Evolutionary conservation across 78 protist species (phyloP).

Genomic region (Diacronema lutheri): DNA sequence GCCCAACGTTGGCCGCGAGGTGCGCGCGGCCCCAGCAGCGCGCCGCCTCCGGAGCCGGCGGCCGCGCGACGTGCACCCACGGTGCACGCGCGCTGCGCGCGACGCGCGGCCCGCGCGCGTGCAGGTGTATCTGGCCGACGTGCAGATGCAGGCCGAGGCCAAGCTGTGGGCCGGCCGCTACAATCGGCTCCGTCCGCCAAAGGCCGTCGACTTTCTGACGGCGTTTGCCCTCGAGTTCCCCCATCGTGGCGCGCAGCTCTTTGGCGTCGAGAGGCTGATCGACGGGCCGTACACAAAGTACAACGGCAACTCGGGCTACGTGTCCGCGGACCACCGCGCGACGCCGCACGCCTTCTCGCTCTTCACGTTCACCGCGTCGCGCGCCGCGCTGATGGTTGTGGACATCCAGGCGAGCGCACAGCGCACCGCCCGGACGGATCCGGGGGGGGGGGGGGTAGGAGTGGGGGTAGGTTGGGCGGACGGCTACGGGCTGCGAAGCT

Average conservation of each 20-base stretch:
- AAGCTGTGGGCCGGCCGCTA: not conserved
- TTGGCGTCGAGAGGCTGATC: not conserved
- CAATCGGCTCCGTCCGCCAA: not conserved
- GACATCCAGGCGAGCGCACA: too few species aligned
- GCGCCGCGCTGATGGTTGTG: conserved; percentile 55
- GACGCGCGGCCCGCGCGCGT: too few species aligned
- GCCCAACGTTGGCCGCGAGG: too few species aligned
- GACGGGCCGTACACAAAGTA: not conserved
- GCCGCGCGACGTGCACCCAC: too few species aligned
- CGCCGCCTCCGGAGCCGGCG: too few species aligned
- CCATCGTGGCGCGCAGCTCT: not conserved
- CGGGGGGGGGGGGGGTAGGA: too few species aligned
- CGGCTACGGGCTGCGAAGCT: too few species aligned
- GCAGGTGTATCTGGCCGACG: not conserved
- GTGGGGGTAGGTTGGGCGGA: too few species aligned
- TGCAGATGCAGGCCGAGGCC: not conserved
- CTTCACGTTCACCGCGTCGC: conserved; percentile 73
- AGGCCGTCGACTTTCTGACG: conserved; percentile 1
- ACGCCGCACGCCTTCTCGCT: conserved; percentile 88
- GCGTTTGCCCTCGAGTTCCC: conserved; percentile 9
- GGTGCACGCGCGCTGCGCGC: too few species aligned
- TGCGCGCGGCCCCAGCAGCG: too few species aligned
- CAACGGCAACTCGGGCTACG: conserved; percentile 1
- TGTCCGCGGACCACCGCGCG: not conserved
- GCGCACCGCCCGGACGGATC: too few species aligned